Evolutionary conservation across 1,139 yeast genomes (phyloP).

Genomic region (Debaryomyces udenii): DNA sequence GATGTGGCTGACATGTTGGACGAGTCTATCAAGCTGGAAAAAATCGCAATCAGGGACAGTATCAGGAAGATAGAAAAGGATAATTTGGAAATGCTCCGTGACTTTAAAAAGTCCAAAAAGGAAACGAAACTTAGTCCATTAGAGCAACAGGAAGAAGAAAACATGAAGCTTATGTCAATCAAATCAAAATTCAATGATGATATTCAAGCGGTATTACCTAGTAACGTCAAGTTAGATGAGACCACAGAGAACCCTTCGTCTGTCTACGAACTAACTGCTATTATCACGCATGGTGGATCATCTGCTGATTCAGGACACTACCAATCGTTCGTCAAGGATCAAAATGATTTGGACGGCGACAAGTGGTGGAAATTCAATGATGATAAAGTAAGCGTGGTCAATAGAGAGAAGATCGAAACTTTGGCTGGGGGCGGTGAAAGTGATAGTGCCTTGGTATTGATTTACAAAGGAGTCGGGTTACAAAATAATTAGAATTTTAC

Average conservation of each 20-base stretch:
- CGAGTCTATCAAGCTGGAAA: slow-evolving; percentile 65
- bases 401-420: slow-evolving; percentile 76
- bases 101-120: slow-evolving; percentile 70
- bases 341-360: slow-evolving; percentile 61
- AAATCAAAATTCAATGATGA: slow-evolving; percentile 50
- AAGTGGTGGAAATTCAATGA: slow-evolving; percentile 96
- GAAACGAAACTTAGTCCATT: slow-evolving; percentile 40
- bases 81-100: slow-evolving; percentile 70
- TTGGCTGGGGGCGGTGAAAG: slow-evolving; percentile 98
- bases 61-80: slow-evolving; percentile 78
- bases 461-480: slow-evolving; percentile 79
- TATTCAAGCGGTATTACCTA: slow-evolving; percentile 41
- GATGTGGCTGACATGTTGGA: slow-evolving; percentile 88
- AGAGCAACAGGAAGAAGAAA: slow-evolving; percentile 52
- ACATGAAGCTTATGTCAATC: slow-evolving; percentile 48
- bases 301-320: slow-evolving; percentile 98
- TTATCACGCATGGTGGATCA: slow-evolving; percentile 92
- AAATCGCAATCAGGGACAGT: slow-evolving; percentile 75
- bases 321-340: slow-evolving; percentile 82
- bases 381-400: slow-evolving; percentile 79
- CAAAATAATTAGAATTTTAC: slow-evolving; percentile 19
- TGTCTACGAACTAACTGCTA: slow-evolving; percentile 78
- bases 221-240: slow-evolving; percentile 30
- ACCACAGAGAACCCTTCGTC: slow-evolving; percentile 85
- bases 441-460: slow-evolving; percentile 86